Conservation (phyloP, 2,329 filamentous ascomycete genomes). For the Endoconidiophora laricicola region DNA sequence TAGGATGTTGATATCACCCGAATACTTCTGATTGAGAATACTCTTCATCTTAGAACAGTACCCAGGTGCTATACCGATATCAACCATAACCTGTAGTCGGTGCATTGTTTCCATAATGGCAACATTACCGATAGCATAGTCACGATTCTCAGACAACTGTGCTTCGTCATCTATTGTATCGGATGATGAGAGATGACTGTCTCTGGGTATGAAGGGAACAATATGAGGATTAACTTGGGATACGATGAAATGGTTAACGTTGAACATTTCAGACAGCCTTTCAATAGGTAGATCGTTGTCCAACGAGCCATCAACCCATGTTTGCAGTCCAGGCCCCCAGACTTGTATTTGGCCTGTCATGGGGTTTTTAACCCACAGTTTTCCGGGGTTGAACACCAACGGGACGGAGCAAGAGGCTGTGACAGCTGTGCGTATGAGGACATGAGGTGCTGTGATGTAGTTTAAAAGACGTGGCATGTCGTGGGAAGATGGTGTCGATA, state of each 20-base stretch:
- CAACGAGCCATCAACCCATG: constrained; percentile 88
- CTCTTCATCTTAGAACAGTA: constrained; percentile 62
- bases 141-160: constrained; percentile 30
- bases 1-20: constrained; percentile 86
- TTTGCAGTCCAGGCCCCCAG: constrained; percentile 74
- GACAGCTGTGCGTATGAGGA: constrained; percentile 91
- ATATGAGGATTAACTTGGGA: constrained; percentile 95
- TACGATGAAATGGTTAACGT: constrained; percentile 95
- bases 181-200: constrained; percentile 39
- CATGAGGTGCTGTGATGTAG: constrained; percentile 83
- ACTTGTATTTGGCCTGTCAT: constrained; percentile 58
- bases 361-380: constrained; percentile 71
- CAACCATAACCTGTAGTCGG: constrained; percentile 61
- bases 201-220: constrained; percentile 64
- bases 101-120: constrained; percentile 69
- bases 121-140: constrained; percentile 51
- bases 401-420: constrained; percentile 92
- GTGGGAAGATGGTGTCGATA: constrained; percentile 74
- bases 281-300: constrained; percentile 90
- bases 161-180: background rate
- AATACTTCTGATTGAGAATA: constrained; percentile 79
- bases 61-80: constrained; percentile 66
- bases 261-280: constrained; percentile 83
- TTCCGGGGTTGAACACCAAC: constrained; percentile 63
- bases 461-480: constrained; percentile 78